These are phyloP conservation scores for Fagus crenata DNA, from an alignment of 306 rosid genomes.

Conservation along the genomic window DNA sequence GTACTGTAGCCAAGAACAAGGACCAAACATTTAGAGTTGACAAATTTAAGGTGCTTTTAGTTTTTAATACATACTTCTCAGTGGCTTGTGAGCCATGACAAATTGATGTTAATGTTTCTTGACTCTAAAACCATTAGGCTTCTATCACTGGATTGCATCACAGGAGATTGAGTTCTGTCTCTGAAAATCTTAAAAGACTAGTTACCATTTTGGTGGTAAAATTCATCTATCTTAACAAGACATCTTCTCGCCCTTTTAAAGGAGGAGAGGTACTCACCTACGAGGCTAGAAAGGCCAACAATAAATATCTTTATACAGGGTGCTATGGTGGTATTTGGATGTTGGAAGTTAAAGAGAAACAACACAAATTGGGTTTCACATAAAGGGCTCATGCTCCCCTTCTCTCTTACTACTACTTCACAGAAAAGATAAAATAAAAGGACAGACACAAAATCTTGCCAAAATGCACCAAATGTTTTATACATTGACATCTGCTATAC, in stretches of 20 bases:
- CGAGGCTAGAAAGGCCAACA: neutral
- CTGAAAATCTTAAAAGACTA: neutral
- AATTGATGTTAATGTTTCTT: neutral
- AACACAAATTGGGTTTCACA: neutral
- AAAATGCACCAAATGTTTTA: neutral
- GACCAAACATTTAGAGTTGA: conserved; percentile 18
- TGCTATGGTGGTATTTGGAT: neutral
- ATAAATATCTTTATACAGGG: neutral
- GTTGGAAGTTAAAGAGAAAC: neutral
- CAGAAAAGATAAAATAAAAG: too few species aligned
- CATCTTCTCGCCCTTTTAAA: neutral
- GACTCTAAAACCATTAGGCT: neutral
- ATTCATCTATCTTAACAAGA: neutral
- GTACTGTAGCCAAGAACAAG: neutral
- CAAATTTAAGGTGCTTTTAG: conserved; percentile 2
- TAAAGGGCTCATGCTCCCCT: too few species aligned
- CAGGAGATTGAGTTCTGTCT: neutral
- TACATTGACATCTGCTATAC: conserved; percentile 21
- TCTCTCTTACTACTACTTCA: too few species aligned
- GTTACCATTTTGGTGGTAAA: neutral
- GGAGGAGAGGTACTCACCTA: neutral
- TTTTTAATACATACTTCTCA: neutral
- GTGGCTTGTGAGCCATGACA: neutral
- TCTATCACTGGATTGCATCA: neutral
- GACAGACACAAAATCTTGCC: conserved; percentile 9